A percentile compares a stretch with the other conserved stretches of the same genome.
Conservation (phyloP, 257 asterid genomes). For the Solanum bulbocastanum region DNA sequence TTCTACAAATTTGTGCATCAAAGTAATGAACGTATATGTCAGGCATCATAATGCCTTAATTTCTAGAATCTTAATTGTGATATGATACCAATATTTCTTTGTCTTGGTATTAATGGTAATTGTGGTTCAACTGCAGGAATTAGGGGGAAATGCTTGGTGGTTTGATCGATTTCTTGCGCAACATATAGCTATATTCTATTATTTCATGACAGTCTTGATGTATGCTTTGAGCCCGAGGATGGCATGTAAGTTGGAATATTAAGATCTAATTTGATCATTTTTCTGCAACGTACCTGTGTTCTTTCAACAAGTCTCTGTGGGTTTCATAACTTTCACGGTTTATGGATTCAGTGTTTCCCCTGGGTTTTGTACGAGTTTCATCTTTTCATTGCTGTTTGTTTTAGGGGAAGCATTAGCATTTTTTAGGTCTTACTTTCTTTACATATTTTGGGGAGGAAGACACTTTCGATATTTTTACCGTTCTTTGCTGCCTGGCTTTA, state of each 20-base stretch:
- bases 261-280: neutral
- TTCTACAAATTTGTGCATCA: neutral
- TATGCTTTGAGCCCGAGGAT: slow-evolving; percentile 94
- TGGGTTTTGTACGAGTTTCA: no score
- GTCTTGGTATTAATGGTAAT: neutral
- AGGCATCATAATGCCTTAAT: neutral
- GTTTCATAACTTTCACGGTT: neutral
- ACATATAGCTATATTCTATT: slow-evolving; percentile 69
- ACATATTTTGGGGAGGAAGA: neutral
- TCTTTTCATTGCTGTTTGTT: no score
- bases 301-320: neutral
- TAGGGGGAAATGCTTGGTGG: slow-evolving; percentile 99
- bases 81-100: neutral
- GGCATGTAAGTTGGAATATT: slow-evolving; percentile 70
- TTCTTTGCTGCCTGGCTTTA: neutral
- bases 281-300: neutral
- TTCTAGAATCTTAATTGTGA: neutral
- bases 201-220: slow-evolving; percentile 80
- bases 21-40: neutral
- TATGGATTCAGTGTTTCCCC: neutral
- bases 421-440: neutral
- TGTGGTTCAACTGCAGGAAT: slow-evolving; percentile 54
- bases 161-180: slow-evolving; percentile 92
- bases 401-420: neutral
- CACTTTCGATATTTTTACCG: neutral